Conservation (phyloP, 2,329 filamentous ascomycete species). For the Colletotrichum chlorophyti region DNA sequence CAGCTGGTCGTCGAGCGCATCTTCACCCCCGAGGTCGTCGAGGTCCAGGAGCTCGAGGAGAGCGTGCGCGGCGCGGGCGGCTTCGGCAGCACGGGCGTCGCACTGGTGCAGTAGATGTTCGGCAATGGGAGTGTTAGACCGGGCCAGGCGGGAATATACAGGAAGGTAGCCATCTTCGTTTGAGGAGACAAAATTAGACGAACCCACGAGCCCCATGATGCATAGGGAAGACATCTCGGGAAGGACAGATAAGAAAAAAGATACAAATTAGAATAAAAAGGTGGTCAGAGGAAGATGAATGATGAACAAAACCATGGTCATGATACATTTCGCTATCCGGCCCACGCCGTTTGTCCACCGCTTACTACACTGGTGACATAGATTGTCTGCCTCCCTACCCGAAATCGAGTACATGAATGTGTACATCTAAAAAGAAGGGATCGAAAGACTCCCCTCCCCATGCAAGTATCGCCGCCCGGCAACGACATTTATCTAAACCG, state of each 20-base stretch:
- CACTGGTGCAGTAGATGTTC: conserved; percentile 18
- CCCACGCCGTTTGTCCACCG: conserved; percentile 4
- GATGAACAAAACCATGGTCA: conserved; percentile 21
- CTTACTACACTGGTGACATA: conserved; percentile 11
- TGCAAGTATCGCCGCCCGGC: too few relatives aligned
- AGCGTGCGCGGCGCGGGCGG: conserved; percentile 90
- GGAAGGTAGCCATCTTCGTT: too few relatives aligned
- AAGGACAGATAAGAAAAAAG: too few relatives aligned
- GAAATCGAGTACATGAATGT: neutral
- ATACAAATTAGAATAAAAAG: too few relatives aligned
- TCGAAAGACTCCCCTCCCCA: too few relatives aligned
- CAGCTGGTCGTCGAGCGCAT: conserved; percentile 95
- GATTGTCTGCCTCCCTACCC: neutral
- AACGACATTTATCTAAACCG: conserved; percentile 43
- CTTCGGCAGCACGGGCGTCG: conserved; percentile 84
- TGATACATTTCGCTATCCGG: conserved; percentile 17
- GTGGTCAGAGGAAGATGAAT: conserved; percentile 14
- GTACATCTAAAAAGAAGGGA: neutral
- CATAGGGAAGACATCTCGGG: too few relatives aligned
- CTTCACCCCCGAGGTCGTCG: conserved; percentile 89
- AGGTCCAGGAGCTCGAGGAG: conserved; percentile 86
- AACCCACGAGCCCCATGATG: too few relatives aligned
- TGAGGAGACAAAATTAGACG: too few relatives aligned
- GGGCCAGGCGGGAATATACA: too few relatives aligned
- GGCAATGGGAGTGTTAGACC: too few relatives aligned